These are phyloP conservation scores for Rhodofomes roseus DNA, from an alignment of 1,284 basidiomycete genomes.

Conservation along the genomic window DNA sequence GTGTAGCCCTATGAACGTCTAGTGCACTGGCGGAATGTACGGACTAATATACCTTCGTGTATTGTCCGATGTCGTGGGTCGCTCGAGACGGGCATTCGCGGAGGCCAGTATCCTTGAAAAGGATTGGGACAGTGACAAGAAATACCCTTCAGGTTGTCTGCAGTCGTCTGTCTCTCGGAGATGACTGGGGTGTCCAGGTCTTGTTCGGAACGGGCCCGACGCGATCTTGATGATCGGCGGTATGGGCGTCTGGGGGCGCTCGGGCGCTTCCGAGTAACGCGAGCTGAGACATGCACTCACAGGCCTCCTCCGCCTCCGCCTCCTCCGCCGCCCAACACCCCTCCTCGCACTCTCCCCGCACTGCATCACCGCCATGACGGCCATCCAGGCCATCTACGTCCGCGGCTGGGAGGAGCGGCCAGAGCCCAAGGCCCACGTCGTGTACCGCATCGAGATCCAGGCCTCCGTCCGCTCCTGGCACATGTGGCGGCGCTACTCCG, in stretches of 20 bases:
- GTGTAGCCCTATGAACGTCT: slow-evolving; percentile 20
- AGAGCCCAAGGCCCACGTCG: slow-evolving; percentile 69
- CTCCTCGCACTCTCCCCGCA: neutral
- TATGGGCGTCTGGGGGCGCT: neutral
- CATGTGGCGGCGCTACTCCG: slow-evolving; percentile 91
- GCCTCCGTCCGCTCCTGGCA: slow-evolving; percentile 88
- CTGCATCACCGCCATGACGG: slow-evolving; percentile 42
- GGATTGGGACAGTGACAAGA: too few species aligned
- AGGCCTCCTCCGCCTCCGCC: neutral
- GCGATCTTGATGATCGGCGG: neutral
- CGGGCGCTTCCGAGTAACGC: neutral
- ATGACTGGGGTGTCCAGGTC: too few species aligned
- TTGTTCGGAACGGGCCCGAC: neutral
- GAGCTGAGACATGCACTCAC: slow-evolving; percentile 1
- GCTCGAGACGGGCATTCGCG: neutral
- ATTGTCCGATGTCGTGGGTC: neutral
- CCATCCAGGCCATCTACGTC: slow-evolving; percentile 72
- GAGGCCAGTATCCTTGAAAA: too few species aligned
- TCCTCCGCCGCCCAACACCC: neutral
- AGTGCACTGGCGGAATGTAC: slow-evolving; percentile 13
- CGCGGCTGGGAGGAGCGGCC: slow-evolving; percentile 64
- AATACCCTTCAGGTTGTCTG: too few species aligned
- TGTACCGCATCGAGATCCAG: slow-evolving; percentile 78
- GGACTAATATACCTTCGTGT: slow-evolving; percentile 12
- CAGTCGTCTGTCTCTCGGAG: too few species aligned